Conservation (phyloP, 768 basidiomycete genomes). For the Leccinum olivaceopallidum region DNA sequence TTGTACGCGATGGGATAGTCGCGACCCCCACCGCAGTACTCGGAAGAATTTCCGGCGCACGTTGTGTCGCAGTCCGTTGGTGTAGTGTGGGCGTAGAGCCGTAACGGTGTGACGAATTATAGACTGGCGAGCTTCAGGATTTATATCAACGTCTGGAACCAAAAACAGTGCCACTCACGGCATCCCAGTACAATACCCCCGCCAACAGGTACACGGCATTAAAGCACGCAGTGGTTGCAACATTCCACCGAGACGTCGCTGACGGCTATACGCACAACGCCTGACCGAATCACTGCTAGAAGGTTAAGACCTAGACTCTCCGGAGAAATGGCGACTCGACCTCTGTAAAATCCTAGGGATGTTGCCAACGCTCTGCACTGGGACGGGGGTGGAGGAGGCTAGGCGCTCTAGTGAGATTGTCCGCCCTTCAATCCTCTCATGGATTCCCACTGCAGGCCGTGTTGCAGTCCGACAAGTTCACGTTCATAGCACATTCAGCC, state of each 20-base stretch:
- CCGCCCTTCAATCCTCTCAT: constrained; percentile 60
- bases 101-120: constrained; percentile 15
- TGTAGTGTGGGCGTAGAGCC: constrained; percentile 35
- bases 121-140: constrained; percentile 39
- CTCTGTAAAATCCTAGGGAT: constrained; percentile 68
- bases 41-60: constrained; percentile 33
- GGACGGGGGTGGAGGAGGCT: constrained; percentile 54
- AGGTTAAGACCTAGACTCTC: not conserved
- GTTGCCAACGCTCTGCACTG: constrained; percentile 52
- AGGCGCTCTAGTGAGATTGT: constrained; percentile 59
- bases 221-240: constrained; percentile 47
- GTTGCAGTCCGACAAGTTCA: constrained; percentile 55
- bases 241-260: constrained; percentile 48
- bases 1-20: constrained; percentile 37
- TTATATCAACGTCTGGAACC: constrained; percentile 37
- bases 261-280: constrained; percentile 36
- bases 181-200: constrained; percentile 49
- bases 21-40: constrained; percentile 70
- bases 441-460: constrained; percentile 61
- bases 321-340: constrained; percentile 35
- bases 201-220: constrained; percentile 41
- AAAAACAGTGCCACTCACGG: constrained; percentile 36
- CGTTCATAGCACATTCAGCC: constrained; percentile 37
- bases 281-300: constrained; percentile 37
- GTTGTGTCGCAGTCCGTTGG: constrained; percentile 51